Evolutionary conservation across 208 protist species (phyloP), one percentile per base, ranked within the genome.

Genomic region (Acanthamoeba sp.): DNA sequence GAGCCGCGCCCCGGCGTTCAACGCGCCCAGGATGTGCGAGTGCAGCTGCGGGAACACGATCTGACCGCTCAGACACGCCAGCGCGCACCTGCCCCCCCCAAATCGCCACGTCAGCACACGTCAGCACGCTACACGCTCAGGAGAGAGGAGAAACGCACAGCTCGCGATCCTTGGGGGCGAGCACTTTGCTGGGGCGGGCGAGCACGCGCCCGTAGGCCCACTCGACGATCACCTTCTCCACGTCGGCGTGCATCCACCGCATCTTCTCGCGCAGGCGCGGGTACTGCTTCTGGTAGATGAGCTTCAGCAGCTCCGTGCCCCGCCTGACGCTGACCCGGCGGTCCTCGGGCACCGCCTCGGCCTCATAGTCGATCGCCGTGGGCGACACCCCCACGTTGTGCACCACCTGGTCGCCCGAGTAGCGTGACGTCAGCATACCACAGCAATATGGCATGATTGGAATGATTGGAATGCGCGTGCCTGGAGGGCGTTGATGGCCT

Each of bases 271-370:
- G n/a, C 66, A 76, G 66, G 66, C 66, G 66, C 12, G 66, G n/a
- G 66, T 76, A 76, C 36, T 76, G 66, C 66, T 76, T 76, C 36
- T 76, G 66, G 36, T 76, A 76, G 66, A 76, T 76, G 66, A 76
- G 66, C 36, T 76, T 76, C 29, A 76, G 66, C 22, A 76, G 66
- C 22, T 76, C 66, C 12, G 22, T 76, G 29, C 66, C 66, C 29
- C 66, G 66, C 36, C 40, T 76, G 27, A 76, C 36, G 36, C 40
- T 76, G 66, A 36, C 66, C 29, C 66, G 66, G 12, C 66, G 66
- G 36, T 76, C 66, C 36, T 76, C 66, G 7, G 29, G 29, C n/a
- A 24, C 29, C 16, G 0, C 16, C 36, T 76, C 66, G 5, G 36
- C n/a, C 66, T 5, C 66, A 9, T 76, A 76, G 29, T 76, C 40